Conservation (phyloP, 108 stramenopile genomes). For the Pseudonitzschia multistriata region DNA sequence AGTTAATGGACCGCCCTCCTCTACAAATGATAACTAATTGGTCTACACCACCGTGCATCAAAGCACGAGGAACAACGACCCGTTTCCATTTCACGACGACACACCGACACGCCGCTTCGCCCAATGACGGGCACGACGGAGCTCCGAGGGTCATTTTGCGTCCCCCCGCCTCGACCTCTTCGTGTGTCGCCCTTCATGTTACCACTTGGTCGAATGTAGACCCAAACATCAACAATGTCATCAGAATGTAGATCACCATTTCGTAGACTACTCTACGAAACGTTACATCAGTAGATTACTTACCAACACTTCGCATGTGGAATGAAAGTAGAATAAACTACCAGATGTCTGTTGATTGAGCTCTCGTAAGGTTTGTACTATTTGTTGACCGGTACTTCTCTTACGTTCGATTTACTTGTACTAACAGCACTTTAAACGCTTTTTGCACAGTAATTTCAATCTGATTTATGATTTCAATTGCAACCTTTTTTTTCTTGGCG, state of each 20-base stretch:
- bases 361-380: background rate
- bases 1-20: too few relatives aligned
- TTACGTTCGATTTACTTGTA: background rate
- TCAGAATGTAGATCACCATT: background rate
- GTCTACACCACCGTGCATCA: background rate
- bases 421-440: too few relatives aligned
- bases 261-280: background rate
- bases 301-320: conserved; percentile 9
- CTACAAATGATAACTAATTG: background rate
- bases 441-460: too few relatives aligned
- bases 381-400: background rate
- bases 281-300: background rate
- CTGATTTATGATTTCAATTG: too few relatives aligned
- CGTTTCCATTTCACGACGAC: background rate
- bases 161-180: background rate
- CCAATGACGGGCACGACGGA: background rate
- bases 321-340: conserved; percentile 6
- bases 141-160: background rate
- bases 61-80: background rate
- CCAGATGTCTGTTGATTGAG: background rate
- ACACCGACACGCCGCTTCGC: background rate
- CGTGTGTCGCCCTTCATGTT: background rate
- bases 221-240: conserved; percentile 1
- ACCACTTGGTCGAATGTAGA: background rate
- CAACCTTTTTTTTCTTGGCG: too few relatives aligned